A percentile compares a stretch with the other conserved stretches of the same genome.
phyloP scores from a whole-genome alignment of 768 basidiomycete species.

The Candolleomyces efflorescens region DNA sequence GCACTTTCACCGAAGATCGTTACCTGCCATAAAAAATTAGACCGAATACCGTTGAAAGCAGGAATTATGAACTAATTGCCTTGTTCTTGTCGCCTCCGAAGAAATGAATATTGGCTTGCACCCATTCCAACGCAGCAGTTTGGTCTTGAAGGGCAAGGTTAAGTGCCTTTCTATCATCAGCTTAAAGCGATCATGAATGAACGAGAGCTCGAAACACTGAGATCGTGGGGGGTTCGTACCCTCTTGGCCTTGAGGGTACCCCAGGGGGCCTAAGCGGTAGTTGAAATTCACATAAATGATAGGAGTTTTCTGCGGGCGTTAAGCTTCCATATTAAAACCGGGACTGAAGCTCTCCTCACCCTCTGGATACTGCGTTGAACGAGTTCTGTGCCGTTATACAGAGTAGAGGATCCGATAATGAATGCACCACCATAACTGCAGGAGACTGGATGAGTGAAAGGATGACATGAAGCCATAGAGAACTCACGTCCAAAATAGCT shows the following conservation, averaged over 20 bases:
- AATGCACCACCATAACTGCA: slow-evolving; percentile 34
- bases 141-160: slow-evolving; percentile 48
- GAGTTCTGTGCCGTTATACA: slow-evolving; percentile 29
- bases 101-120: slow-evolving; percentile 51
- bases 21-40: slow-evolving; percentile 24
- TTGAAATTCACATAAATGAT: slow-evolving; percentile 38
- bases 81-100: slow-evolving; percentile 54
- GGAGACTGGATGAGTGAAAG: background rate
- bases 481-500: slow-evolving; percentile 39
- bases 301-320: slow-evolving; percentile 31
- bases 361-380: slow-evolving; percentile 32
- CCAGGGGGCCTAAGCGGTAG: slow-evolving; percentile 42
- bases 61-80: slow-evolving; percentile 8
- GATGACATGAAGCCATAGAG: background rate
- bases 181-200: slow-evolving; percentile 12
- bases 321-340: background rate
- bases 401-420: slow-evolving; percentile 19
- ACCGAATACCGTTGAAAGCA: too few relatives aligned
- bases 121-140: slow-evolving; percentile 44
- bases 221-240: slow-evolving; percentile 36
- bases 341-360: slow-evolving; percentile 15
- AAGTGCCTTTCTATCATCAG: slow-evolving; percentile 30
- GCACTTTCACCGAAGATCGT: slow-evolving; percentile 53
- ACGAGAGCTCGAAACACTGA: too few relatives aligned
- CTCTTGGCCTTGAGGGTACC: slow-evolving; percentile 39